Evolutionary conservation across 805 yeast genomes (phyloP).

Genomic region (Lipomyces spencermartinsiae): DNA sequence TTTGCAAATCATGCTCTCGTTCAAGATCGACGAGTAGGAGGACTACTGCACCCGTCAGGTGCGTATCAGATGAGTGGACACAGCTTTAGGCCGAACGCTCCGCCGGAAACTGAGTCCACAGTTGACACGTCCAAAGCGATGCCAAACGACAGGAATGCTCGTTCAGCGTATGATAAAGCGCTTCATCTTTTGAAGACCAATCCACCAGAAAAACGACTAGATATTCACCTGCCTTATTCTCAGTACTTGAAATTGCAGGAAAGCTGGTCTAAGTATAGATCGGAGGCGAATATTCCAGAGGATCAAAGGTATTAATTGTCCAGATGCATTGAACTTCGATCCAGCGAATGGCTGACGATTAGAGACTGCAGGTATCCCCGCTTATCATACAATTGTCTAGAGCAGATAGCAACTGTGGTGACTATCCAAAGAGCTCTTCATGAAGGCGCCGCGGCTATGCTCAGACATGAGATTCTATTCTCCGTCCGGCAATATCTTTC

Average conservation of each 20-base stretch:
- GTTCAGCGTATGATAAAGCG: background rate
- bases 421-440: slow-evolving; percentile 8
- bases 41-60: no score
- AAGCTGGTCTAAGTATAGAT: slow-evolving; percentile 4
- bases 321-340: no score
- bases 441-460: background rate
- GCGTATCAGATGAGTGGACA: background rate
- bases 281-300: background rate
- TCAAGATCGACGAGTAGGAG: no score
- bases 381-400: background rate
- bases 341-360: slow-evolving; percentile 1
- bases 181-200: slow-evolving; percentile 1
- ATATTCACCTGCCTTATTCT: slow-evolving; percentile 4
- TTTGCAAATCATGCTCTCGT: no score
- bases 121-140: no score
- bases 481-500: background rate
- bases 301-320: slow-evolving; percentile 2
- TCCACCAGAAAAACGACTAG: background rate
- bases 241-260: background rate
- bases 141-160: background rate
- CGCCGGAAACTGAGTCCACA: no score
- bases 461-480: background rate
- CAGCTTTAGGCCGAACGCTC: no score
- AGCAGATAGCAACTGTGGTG: background rate
- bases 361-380: background rate